A percentile compares a stretch with the other conserved stretches of the same genome.
Conservation (phyloP, 1,139 yeast genomes). For the Hanseniaspora uvarum region DNA sequence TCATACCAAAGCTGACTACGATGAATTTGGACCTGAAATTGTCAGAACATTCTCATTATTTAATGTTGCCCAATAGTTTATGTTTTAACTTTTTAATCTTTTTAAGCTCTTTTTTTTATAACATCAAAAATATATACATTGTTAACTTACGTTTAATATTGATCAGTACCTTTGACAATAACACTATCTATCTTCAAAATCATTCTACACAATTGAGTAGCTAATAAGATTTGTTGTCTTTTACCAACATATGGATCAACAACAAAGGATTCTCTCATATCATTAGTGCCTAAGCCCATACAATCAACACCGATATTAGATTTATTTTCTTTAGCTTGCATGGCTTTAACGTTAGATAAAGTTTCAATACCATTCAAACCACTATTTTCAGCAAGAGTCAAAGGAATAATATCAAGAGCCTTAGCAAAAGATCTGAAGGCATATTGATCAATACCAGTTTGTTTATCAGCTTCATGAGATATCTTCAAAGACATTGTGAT, state of each 20-base stretch:
- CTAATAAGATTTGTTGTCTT: slow-evolving; percentile 87
- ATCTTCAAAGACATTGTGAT: slow-evolving; percentile 87
- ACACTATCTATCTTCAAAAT: slow-evolving; percentile 93
- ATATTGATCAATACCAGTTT: slow-evolving; percentile 91
- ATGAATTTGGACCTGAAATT: slow-evolving; percentile 93
- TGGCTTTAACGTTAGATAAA: slow-evolving; percentile 68
- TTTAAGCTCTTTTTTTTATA: not conserved
- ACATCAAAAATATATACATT: not conserved
- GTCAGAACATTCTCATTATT: slow-evolving; percentile 93
- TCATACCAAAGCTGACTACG: slow-evolving; percentile 93
- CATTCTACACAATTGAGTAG: slow-evolving; percentile 96
- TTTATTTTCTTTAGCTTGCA: slow-evolving; percentile 64
- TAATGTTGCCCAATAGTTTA: slow-evolving; percentile 50
- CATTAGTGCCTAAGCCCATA: slow-evolving; percentile 72
- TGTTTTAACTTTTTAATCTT: not conserved
- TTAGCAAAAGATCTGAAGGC: slow-evolving; percentile 91
- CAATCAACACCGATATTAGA: slow-evolving; percentile 87
- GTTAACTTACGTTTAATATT: slow-evolving; percentile 35
- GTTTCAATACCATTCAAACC: slow-evolving; percentile 92
- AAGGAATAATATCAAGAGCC: slow-evolving; percentile 85
- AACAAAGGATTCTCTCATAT: slow-evolving; percentile 89
- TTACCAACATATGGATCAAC: slow-evolving; percentile 96
- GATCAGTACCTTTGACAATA: slow-evolving; percentile 81
- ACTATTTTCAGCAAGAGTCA: slow-evolving; percentile 92
- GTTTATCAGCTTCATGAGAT: slow-evolving; percentile 81